These are phyloP conservation scores for Wickerhamomyces xylosicus DNA, from an alignment of 805 yeast genomes.

Conservation along the genomic window DNA sequence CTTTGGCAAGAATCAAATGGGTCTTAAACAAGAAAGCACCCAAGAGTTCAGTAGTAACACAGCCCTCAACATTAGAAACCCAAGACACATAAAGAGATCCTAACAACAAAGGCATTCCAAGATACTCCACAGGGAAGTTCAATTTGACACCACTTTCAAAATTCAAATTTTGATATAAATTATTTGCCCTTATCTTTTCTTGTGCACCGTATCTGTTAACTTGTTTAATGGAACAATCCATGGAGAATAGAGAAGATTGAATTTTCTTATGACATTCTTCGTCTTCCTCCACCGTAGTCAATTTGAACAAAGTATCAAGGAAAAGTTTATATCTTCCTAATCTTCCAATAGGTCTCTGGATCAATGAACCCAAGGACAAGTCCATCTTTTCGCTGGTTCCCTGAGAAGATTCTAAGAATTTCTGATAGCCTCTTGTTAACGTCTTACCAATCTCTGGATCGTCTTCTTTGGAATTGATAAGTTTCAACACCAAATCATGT, in stretches of 20 bases:
- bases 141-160: constrained; percentile 7
- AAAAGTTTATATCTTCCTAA: constrained; percentile 40
- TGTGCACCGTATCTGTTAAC: constrained; percentile 21
- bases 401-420: constrained; percentile 32
- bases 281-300: constrained; percentile 16
- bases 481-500: constrained; percentile 23
- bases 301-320: constrained; percentile 30
- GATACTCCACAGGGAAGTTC: constrained; percentile 30
- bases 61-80: constrained; percentile 15
- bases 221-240: constrained; percentile 18
- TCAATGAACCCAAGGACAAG: constrained; percentile 40
- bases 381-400: constrained; percentile 28
- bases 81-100: constrained; percentile 35
- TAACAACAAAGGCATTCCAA: constrained; percentile 33
- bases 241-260: constrained; percentile 7
- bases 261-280: constrained; percentile 10
- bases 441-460: constrained; percentile 15
- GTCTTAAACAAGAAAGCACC: constrained; percentile 39
- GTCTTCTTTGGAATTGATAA: constrained; percentile 21
- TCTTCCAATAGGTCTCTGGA: constrained; percentile 44
- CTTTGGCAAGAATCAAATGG: constrained; percentile 31
- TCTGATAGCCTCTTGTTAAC: constrained; percentile 23
- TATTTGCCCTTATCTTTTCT: constrained; percentile 12
- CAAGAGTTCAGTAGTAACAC: constrained; percentile 11
- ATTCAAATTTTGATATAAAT: constrained; percentile 9